A percentile compares a stretch with the other conserved stretches of the same genome.
Conservation (phyloP, 805 yeast species). For the Metschnikowia corniflorae region DNA sequence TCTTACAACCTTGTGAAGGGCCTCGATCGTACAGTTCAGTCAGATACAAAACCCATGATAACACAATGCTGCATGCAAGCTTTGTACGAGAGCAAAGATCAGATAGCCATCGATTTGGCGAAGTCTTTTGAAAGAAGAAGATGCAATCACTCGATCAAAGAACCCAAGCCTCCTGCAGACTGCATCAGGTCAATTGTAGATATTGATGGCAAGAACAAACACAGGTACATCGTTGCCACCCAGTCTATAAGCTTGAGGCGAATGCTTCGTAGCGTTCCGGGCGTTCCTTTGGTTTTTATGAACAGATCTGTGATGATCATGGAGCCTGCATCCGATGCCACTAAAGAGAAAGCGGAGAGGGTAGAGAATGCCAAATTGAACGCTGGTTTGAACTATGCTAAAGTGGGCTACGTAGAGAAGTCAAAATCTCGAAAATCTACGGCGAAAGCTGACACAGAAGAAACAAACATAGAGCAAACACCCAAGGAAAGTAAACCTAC, state of each 20-base stretch:
- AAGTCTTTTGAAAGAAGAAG: slow-evolving; percentile 86
- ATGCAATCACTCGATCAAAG: slow-evolving; percentile 75
- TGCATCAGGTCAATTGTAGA: slow-evolving; percentile 71
- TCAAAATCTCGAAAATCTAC: slow-evolving; percentile 14
- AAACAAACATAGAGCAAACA: too few relatives aligned
- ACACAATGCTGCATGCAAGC: slow-evolving; percentile 95
- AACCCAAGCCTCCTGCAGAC: slow-evolving; percentile 61
- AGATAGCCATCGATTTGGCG: slow-evolving; percentile 75
- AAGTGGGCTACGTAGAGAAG: slow-evolving; percentile 42
- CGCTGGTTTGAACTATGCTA: slow-evolving; percentile 71
- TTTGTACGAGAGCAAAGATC: slow-evolving; percentile 67
- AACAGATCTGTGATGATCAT: slow-evolving; percentile 90
- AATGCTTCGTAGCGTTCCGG: slow-evolving; percentile 72
- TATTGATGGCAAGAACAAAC: slow-evolving; percentile 77
- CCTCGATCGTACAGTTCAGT: slow-evolving; percentile 75
- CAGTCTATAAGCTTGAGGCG: slow-evolving; percentile 72
- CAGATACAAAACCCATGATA: slow-evolving; percentile 82
- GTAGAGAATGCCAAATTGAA: slow-evolving; percentile 68
- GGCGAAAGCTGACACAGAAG: slow-evolving; percentile 11
- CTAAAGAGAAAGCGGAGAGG: slow-evolving; percentile 35
- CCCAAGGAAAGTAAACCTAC: slow-evolving; percentile 19
- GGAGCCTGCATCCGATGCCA: slow-evolving; percentile 86
- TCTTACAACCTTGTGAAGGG: slow-evolving; percentile 82
- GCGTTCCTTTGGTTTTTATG: slow-evolving; percentile 85
- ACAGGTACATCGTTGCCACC: slow-evolving; percentile 84